Evolutionary conservation across 2,329 filamentous ascomycete genomes (phyloP).

Genomic region (Beauveria scarabaeidicola): DNA sequence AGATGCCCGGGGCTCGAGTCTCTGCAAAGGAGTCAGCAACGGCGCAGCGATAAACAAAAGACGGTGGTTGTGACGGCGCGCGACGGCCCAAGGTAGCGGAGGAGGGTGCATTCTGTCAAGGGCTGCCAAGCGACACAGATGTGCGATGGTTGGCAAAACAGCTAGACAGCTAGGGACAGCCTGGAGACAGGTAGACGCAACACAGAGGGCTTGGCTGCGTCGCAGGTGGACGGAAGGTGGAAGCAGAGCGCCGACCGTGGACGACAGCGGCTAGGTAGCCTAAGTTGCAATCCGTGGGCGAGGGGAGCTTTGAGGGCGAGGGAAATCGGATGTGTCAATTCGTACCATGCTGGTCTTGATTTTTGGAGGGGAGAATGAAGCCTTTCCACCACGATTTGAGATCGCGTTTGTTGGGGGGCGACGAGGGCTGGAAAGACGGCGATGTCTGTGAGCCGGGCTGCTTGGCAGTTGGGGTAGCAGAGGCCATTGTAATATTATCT

Average conservation of each 20-base stretch:
- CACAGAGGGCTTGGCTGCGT: background rate
- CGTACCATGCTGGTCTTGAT: slow-evolving; percentile 48
- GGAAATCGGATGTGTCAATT: background rate
- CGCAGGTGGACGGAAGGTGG: background rate
- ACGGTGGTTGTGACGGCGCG: background rate
- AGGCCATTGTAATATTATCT: slow-evolving; percentile 2
- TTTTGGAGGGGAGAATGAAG: slow-evolving; percentile 65
- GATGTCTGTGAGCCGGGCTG: background rate
- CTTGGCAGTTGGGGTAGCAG: slow-evolving; percentile 6
- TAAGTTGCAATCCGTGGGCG: background rate
- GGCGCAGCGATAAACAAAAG: background rate
- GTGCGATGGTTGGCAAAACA: background rate
- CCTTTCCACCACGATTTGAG: slow-evolving; percentile 96
- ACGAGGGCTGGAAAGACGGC: slow-evolving; percentile 23
- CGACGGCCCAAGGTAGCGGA: background rate
- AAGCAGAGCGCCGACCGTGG: background rate
- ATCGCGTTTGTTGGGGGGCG: slow-evolving; percentile 77
- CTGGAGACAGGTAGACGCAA: background rate
- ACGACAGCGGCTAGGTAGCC: background rate
- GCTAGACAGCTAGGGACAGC: background rate
- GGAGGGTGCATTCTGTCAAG: background rate
- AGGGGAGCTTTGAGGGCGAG: background rate
- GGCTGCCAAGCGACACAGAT: background rate
- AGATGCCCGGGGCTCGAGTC: slow-evolving; percentile 63
- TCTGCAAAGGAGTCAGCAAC: slow-evolving; percentile 26